Base-by-base conservation (phyloP, 108 stramenopile species). In the Fistulifera pelliculosa region DNA sequence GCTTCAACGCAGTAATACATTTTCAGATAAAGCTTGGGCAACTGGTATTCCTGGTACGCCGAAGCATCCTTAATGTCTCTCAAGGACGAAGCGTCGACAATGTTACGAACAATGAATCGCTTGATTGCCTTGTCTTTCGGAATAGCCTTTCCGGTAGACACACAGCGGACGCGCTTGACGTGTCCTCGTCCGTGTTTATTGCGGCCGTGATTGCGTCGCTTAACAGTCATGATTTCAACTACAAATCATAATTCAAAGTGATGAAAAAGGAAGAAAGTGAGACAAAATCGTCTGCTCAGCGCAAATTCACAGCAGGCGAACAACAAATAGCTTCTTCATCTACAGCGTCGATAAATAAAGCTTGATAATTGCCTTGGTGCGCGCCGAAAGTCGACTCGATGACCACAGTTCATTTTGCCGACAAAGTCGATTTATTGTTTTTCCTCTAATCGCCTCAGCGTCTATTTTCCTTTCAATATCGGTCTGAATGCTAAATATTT, bases 81-180 rank as follows among this genome's bases (percentile, higher is more conserved):
- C 49, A 98, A 74, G 21, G 96, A 96, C 39, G 96, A 96, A 40
- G 94, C 90, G 68, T 99, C 99, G 48, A 99, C 99, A 55, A 99
- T 98, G 85, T 99, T 99, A 54, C 97, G 90, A 44, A 98, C 96
- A 61, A 95, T 91, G 77, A 99, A 98, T 23, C 99, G 89, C 93
- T 97, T 97, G 84, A 99, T 96, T 60, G 99, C 99, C 94, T 99
- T 99, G 70, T 99, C 99, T 88, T 99, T 99, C 45, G 98, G 96
- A 73, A 97, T 96, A 73, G 96, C 96, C 84, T 96, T 96, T 60
- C 95, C 96, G 41, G 96, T 98, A 64, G 94, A 95, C 18, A 88
- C 94, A 70, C 98, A 99, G 52, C 88, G 84, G 39, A 99, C 98
- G 62, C 95, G 93, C 75, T 95, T 94, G 69, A 97, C 97, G 86